A percentile compares a stretch with the other conserved stretches of the same genome.
phyloP scores from a whole-genome alignment of 805 yeast genomes.

The Kregervanrija delftensis region DNA sequence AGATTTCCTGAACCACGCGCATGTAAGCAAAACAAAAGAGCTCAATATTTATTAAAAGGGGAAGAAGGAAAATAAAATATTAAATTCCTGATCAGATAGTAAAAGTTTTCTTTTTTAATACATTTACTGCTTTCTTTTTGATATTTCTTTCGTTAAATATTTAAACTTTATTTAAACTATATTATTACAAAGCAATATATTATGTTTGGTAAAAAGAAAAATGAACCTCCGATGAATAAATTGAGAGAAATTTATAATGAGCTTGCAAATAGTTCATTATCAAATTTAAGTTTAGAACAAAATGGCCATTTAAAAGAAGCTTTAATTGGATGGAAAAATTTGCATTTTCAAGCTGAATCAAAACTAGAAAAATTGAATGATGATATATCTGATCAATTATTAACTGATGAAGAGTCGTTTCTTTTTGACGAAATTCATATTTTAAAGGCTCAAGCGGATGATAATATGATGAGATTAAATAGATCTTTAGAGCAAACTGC shows the following conservation, averaged over 20 bases:
- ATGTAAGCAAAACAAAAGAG: no score
- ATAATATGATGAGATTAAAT: conserved; percentile 34
- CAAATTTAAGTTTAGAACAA: conserved; percentile 50
- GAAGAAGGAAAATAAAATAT: no score
- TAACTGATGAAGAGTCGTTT: conserved; percentile 41
- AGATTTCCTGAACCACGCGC: no score
- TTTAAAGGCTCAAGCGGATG: conserved; percentile 28
- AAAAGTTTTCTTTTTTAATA: no score
- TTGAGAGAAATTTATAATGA: conserved; percentile 56
- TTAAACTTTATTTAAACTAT: no score
- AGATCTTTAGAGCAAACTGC: background rate
- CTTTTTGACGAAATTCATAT: conserved; percentile 33
- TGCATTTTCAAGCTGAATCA: conserved; percentile 55
- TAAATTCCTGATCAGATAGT: no score
- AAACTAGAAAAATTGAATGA: conserved; percentile 49
- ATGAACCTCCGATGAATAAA: conserved; percentile 49
- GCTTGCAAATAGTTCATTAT: conserved; percentile 51
- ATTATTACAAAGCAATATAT: no score
- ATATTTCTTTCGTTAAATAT: no score
- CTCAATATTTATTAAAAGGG: no score
- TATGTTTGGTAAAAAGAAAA: no score
- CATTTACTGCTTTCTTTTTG: no score
- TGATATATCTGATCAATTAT: conserved; percentile 23
- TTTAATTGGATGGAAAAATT: conserved; percentile 63
- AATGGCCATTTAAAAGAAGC: conserved; percentile 46